Evolutionary conservation across 1,284 basidiomycete species (phyloP).

Genomic region (Xerocomus nothofagi): DNA sequence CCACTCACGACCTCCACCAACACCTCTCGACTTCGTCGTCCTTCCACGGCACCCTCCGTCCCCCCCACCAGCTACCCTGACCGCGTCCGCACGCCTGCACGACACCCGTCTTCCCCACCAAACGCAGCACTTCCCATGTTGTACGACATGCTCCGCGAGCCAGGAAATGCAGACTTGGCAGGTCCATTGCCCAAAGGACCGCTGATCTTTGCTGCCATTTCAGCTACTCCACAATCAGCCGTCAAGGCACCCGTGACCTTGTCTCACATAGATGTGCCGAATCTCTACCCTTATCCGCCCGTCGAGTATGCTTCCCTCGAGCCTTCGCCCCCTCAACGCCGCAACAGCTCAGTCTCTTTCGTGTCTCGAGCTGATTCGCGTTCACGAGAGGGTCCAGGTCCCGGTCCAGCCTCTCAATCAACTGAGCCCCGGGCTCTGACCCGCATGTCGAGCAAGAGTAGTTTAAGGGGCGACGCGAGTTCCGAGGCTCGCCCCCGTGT

Average conservation of each 20-base stretch:
- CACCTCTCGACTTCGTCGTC: constrained; percentile 2
- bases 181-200: constrained; percentile 37
- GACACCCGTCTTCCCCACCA: constrained; percentile 6
- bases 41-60: constrained; percentile 2
- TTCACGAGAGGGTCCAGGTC: constrained; percentile 1
- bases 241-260: not conserved
- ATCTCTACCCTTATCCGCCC: constrained; percentile 33
- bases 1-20: constrained; percentile 5
- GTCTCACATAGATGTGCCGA: not conserved
- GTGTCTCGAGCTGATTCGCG: not conserved
- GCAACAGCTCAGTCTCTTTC: constrained; percentile 8
- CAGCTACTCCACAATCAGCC: constrained; percentile 9
- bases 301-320: constrained; percentile 21
- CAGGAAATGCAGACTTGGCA: constrained; percentile 14
- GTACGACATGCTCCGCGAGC: constrained; percentile 27
- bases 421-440: constrained; percentile 15
- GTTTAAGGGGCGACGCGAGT: constrained; percentile 13
- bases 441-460: constrained; percentile 21
- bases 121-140: constrained; percentile 14
- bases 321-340: not conserved
- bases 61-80: constrained; percentile 28
- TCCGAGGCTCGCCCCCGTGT: constrained; percentile 26
- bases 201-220: constrained; percentile 42
- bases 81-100: constrained; percentile 6
- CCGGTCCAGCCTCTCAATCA: constrained; percentile 1